Base-by-base conservation (phyloP, 1,284 basidiomycete genomes). In the Trametes sp. region DNA sequence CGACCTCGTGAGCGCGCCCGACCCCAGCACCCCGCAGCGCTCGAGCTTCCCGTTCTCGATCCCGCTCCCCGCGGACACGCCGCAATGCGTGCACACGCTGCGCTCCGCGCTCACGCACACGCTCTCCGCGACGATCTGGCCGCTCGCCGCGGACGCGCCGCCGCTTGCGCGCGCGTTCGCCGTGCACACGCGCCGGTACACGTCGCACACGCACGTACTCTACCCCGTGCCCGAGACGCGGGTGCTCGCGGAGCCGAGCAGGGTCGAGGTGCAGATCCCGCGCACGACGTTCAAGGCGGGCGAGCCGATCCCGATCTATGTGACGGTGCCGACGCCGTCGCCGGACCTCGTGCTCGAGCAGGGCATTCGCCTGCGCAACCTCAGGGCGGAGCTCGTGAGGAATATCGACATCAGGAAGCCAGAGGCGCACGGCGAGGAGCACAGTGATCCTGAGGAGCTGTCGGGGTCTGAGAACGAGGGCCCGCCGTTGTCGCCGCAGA, bases 1-100 rank as follows among this genome's bases (percentile, higher is more conserved):
- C 50, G 79, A 85, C 57, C 76, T 92, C 29, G 85, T 81, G 65
- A 80, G 81, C 71, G 65, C 72, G 46, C 68, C 66, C 41, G 65
- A 71, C 61, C 72, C 76, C 59, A 66, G 71, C 21, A 55, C 59
- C 24, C 68, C 80, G 11, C 75, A 87, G 61, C 87, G 89, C 3
- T 82, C 87, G 4, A 84, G 87, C 19, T 84, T 91, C 63, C 86
- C 88, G 21, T 94, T 94, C 73, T 84, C 92, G 19, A 87, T 94
- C 65, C 92, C 90, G 8, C 81, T 94, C 56, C 84, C 81, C 62
- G 75, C 82, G 52, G 92, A 94, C 72, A 87, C 88, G 9, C 91
- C 92, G 0, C 92, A 94, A 74, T 90, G 89, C 52, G 78, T 94
- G 24, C 85, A 87, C 69, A 90, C 90, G 1, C 80, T 87, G 4